Base-by-base conservation (phyloP, 2,329 filamentous ascomycete species). In the Clarireedia sp. region DNA sequence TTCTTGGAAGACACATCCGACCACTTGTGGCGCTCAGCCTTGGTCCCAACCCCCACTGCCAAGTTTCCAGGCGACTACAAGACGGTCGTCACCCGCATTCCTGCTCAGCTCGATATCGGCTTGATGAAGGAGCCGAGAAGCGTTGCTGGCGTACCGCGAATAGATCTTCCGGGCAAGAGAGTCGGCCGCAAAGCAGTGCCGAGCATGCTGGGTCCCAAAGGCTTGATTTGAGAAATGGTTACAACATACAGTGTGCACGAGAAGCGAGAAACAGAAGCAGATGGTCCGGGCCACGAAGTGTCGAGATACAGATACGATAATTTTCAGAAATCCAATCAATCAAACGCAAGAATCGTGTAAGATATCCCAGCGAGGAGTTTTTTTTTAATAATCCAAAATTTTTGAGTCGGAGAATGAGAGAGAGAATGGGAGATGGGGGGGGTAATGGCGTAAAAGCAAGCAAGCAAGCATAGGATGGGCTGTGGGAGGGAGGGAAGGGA, bases 121-220 rank as follows among this genome's bases (percentile, higher is more conserved):
- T 75, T 96, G 47, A 96, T 97, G 90, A 89, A 90, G 69, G 91
- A 96, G 71, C 91, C 91, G 29, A 81, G 91, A 56, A 84, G 89
- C 59, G 92, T 96, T 40, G 90, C 95, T 69, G 91, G 91, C 37
- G 84, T 90, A n/a, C 90, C 90, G 23, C 74, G 81, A 36, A 76
- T 78, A 17, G 68, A 70, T 54, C 48, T 64, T 19, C 63, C 66
- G 12, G 66, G 66, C 0, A 68, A 67, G 55, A 59, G 61, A 53
- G 64, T 69, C 2, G 65, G 67, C 2, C 56, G 68, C 10, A 70
- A 70, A 53, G 67, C 67, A 7, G 66, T 70, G 1, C 68, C 68
- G 5, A 70, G 68, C 57, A 53, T 70, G 56, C 57, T 70, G 17
- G 65, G 65, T 26, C 40, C n/a, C 5, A 36, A 17, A 17, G 51